Conservation (phyloP, 2,329 filamentous ascomycete genomes). For the Exophiala dermatitidis region DNA sequence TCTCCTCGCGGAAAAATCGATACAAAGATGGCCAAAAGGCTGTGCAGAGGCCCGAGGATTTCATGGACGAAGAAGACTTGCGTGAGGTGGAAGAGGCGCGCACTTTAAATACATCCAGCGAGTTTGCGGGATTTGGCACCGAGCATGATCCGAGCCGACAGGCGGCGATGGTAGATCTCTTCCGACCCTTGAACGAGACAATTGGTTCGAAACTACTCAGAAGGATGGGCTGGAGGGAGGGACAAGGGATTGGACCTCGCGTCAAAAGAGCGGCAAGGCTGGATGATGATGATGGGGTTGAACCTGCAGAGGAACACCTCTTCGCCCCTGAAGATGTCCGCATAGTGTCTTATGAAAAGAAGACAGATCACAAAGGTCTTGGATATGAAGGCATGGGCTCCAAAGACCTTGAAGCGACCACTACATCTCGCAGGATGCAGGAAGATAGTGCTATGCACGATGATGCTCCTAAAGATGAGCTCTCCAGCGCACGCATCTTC, state of each 20-base stretch:
- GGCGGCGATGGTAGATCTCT: conserved; percentile 61
- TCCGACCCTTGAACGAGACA: conserved; percentile 67
- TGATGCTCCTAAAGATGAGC: conserved; percentile 30
- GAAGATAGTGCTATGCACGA: conserved; percentile 1
- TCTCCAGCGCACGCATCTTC: conserved; percentile 31
- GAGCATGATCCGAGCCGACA: conserved; percentile 47
- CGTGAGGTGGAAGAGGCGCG: conserved; percentile 75
- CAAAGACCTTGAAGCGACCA: conserved; percentile 23
- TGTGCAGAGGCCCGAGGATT: conserved; percentile 70
- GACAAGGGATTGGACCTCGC: conserved; percentile 86
- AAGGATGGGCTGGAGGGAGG: conserved; percentile 92
- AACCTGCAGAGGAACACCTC: conserved; percentile 53
- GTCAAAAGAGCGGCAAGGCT: conserved; percentile 66
- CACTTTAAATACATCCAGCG: conserved; percentile 62
- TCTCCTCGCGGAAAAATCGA: conserved; percentile 77
- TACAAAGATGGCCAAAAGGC: conserved; percentile 56
- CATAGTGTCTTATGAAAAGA: conserved; percentile 49
- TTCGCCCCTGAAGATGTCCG: conserved; percentile 78
- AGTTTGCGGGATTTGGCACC: conserved; percentile 70
- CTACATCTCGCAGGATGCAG: not conserved
- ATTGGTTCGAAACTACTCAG: conserved; percentile 79
- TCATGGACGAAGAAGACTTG: conserved; percentile 96
- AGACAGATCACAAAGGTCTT: conserved; percentile 42
- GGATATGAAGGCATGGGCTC: conserved; percentile 40
- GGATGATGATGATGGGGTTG: conserved; percentile 33